A percentile compares a stretch with the other conserved stretches of the same genome.
These are phyloP conservation scores for Capronia coronata DNA, from an alignment of 2,329 filamentous ascomycete species.

Conservation along the genomic window DNA sequence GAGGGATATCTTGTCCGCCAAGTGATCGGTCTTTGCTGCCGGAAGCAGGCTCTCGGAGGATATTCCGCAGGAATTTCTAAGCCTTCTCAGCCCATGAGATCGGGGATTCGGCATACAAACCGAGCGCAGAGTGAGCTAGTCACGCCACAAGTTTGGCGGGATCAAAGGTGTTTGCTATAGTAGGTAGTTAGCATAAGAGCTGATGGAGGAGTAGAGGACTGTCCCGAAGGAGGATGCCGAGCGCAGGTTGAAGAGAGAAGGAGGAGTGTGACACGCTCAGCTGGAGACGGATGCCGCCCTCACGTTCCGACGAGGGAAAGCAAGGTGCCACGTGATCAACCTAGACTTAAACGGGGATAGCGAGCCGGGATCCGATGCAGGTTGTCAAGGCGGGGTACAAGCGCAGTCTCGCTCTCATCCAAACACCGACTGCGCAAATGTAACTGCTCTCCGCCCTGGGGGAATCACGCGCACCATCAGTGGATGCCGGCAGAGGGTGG, in stretches of 20 bases:
- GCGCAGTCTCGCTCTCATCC: not conserved
- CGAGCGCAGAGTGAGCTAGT: not conserved
- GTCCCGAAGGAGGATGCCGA: constrained; percentile 10
- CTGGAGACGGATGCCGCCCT: constrained; percentile 1
- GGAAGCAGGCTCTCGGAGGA: not conserved
- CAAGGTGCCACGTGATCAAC: not conserved
- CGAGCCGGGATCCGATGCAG: constrained; percentile 15
- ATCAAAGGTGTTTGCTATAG: not conserved
- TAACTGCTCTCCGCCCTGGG: too few species aligned
- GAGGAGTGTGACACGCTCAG: not conserved
- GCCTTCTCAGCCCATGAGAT: not conserved
- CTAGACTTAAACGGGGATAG: not conserved
- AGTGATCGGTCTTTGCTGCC: not conserved
- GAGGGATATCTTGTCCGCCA: not conserved
- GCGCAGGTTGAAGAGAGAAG: not conserved
- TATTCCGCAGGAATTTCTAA: not conserved
- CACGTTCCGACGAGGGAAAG: not conserved
- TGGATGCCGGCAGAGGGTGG: too few species aligned
- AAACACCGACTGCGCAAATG: not conserved
- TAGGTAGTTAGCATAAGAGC: not conserved
- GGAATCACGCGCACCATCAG: too few species aligned
- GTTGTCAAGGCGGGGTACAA: constrained; percentile 10
- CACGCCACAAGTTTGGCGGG: constrained; percentile 2
- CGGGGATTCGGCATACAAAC: not conserved
- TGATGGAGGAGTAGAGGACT: not conserved